These are phyloP conservation scores for Trypanosoma scelopori DNA, from an alignment of 208 protist species.

Conservation along the genomic window DNA sequence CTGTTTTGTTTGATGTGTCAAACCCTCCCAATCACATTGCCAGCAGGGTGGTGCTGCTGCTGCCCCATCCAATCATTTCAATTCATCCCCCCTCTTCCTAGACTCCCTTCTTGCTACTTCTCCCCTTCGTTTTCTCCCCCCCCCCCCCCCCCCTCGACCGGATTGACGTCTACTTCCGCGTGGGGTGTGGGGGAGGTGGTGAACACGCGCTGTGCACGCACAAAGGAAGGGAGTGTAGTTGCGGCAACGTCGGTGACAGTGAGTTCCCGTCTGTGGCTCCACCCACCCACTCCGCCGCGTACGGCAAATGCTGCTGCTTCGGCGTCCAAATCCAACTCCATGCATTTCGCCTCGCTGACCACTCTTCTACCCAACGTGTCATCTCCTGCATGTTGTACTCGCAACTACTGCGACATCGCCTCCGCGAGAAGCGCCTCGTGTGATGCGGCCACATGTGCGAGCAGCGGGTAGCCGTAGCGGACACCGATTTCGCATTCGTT, in stretches of 20 bases:
- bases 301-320: too few species aligned
- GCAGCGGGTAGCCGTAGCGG: conserved; percentile 10
- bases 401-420: conserved; percentile 7
- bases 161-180: neutral
- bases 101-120: neutral
- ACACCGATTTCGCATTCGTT: conserved; percentile 51
- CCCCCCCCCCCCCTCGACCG: conserved; percentile 14
- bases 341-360: conserved; percentile 24
- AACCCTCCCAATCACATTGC: too few species aligned
- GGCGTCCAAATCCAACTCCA: conserved; percentile 28
- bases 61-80: conserved; percentile 1
- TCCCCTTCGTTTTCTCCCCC: conserved; percentile 12
- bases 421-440: too few species aligned
- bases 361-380: neutral
- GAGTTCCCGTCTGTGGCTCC: conserved; percentile 4
- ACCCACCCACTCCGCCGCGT: too few species aligned
- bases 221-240: too few species aligned
- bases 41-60: too few species aligned
- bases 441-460: neutral
- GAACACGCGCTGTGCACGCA: too few species aligned
- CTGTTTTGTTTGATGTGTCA: too few species aligned
- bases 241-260: conserved; percentile 11
- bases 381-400: conserved; percentile 14
- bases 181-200: neutral
- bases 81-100: conserved; percentile 2